Percentiles rank a stretch among this genome's conserved stretches.
Evolutionary conservation across 192 early-diverging fungal genomes (phyloP).

Genomic region (Phlyctochytrium arcticum): DNA sequence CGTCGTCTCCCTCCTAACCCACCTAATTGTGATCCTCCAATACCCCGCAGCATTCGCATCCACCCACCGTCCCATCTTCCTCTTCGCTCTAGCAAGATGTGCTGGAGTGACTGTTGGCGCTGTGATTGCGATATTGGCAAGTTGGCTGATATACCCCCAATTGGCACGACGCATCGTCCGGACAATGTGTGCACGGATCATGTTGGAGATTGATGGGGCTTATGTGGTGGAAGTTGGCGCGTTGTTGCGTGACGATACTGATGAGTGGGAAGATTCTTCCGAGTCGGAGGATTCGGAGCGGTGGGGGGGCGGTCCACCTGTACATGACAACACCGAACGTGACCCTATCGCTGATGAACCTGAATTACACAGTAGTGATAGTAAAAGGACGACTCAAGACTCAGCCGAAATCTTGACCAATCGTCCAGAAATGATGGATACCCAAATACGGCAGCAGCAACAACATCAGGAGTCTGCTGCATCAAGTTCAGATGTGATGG

Average conservation of each 20-base stretch:
- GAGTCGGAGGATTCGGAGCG: no score
- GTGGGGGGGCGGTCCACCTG: no score
- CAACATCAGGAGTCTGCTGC: no score
- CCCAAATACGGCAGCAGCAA: no score
- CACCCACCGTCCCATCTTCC: not conserved
- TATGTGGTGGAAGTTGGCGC: not conserved
- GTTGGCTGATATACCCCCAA: not conserved
- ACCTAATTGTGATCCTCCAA: not conserved
- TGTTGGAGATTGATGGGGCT: not conserved
- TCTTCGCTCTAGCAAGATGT: not conserved
- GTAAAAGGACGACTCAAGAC: no score
- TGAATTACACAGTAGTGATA: no score
- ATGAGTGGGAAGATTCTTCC: no score
- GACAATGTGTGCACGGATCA: not conserved
- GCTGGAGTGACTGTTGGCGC: not conserved
- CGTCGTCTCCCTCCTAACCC: not conserved
- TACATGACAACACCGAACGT: no score
- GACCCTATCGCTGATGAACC: no score
- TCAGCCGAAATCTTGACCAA: no score
- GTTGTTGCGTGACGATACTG: not conserved
- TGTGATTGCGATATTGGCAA: not conserved
- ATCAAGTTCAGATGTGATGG: no score
- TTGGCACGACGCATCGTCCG: not conserved
- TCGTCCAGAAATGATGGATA: no score
- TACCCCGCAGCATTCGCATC: not conserved